Base-by-base conservation (phyloP, 2,329 filamentous ascomycete species). In the Sclerotinia glacialis region DNA sequence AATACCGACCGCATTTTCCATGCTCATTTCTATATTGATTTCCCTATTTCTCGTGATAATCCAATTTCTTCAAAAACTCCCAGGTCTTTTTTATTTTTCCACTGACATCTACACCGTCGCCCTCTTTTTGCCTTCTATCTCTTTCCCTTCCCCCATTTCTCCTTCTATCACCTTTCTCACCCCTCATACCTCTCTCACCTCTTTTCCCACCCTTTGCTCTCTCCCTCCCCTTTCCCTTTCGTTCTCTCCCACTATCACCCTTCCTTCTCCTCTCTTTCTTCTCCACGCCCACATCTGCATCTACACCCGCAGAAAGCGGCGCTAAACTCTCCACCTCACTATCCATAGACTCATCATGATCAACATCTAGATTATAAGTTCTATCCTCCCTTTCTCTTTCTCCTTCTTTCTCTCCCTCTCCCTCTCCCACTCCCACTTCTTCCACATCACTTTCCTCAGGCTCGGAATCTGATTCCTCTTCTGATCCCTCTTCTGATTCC, bases 11-110 rank as follows among this genome's bases (percentile, higher is more conserved):
- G n/a, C n/a, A n/a, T n/a, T n/a, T n/a, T n/a, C n/a, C n/a, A n/a
- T n/a, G n/a, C n/a, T n/a, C n/a, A n/a, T n/a, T n/a, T n/a, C n/a
- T n/a, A n/a, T n/a, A n/a, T n/a, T n/a, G n/a, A n/a, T n/a, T n/a
- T n/a, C n/a, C n/a, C n/a, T n/a, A n/a, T n/a, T n/a, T 34, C 37
- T 62, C 60, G 31, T 63, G 60, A 28, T 53, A 63, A 63, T 63
- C 60, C 60, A 63, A 53, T 16, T 53, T 63, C 60, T 63, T 63
- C 47, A 63, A 53, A 42, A 63, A 63, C 2, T 63, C 47, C 60
- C 60, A 63, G 21, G 60, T 53, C 9, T 50, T 63, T 21, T 52
- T 63, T 34, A 63, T 44, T 6, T 53, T 53, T 8, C 47, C 60
- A 23, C 46, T 26, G 7, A 53, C 46, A 40, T 63, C 37, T 21